Conservation (phyloP, 2,329 filamentous ascomycete species). For the Apiospora saccharicola region DNA sequence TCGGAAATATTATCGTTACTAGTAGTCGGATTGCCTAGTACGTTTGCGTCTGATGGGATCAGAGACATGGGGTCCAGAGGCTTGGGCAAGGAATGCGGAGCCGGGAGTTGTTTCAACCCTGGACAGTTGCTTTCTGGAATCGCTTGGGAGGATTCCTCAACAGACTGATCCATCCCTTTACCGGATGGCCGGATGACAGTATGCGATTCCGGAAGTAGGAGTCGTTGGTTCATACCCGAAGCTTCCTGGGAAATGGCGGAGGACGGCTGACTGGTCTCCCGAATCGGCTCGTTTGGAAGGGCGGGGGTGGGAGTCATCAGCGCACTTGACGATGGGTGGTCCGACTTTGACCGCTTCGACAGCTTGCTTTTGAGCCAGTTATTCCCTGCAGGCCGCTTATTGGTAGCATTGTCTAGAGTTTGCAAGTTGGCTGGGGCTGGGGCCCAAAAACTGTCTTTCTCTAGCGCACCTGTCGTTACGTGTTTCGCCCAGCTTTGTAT, state of each 20-base stretch:
- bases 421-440: slow-evolving; percentile 29
- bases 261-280: not conserved
- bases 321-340: slow-evolving; percentile 32
- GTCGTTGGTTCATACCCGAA: slow-evolving; percentile 13
- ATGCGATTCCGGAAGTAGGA: not conserved
- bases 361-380: slow-evolving; percentile 41
- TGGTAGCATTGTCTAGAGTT: slow-evolving; percentile 26
- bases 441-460: slow-evolving; percentile 42
- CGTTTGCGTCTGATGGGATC: not conserved
- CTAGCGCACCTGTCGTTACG: slow-evolving; percentile 31
- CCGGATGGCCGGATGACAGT: not conserved
- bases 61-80: not conserved
- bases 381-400: slow-evolving; percentile 35
- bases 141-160: not conserved
- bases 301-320: slow-evolving; percentile 31
- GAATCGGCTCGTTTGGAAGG: not conserved
- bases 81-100: not conserved
- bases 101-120: not conserved
- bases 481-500: slow-evolving; percentile 40
- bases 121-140: slow-evolving; percentile 10
- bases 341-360: slow-evolving; percentile 35
- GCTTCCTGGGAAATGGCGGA: slow-evolving; percentile 1
- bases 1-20: not conserved
- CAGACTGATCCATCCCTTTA: not conserved
- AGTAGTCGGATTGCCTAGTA: not conserved